Evolutionary conservation across 768 basidiomycete genomes (phyloP), one percentile per base, ranked within the genome.

Genomic region (Pholiota conissans): DNA sequence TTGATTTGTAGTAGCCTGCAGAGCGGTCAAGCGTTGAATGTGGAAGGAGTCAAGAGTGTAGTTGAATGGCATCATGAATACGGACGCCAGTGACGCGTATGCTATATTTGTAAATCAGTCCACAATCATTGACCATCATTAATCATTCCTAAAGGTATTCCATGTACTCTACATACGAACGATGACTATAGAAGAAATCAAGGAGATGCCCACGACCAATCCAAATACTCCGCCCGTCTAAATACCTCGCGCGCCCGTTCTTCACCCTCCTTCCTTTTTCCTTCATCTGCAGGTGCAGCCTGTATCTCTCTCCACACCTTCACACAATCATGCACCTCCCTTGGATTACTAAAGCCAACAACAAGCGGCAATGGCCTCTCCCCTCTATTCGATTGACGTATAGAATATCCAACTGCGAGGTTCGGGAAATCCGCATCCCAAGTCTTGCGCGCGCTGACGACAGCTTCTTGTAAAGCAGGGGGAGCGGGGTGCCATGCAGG

Each of bases 401-500:
- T 81, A 1, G 87, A 81, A 70, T 82, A 95, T 10, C 90, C 89
- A 26, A 93, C 74, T 3, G 94, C 92, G 24, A 93, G 74, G 59
- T 84, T 76, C 0, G 85, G 80, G 26, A 93, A 71, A 45, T 78
- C 81, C 27, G 71, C 75, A 14, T 71, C 68, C 79, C 76, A 82
- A 18, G 71, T 68, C 50, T 66, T 64, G 13, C 68, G 67, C 0
- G 81, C 83, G 8, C 71, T 67, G 18, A 63, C 57, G 7, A 76
- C 78, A 0, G 82, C 84, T 11, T 71, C 69, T 26, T 66, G 75
- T 37, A 91, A 58, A 11, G 65, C 71, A 13, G 69, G 64, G 18
- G 91, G 80, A 5, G 91, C 90, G 14, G 92, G 91, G 66, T 94
- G 91, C 93, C 92, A 95, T 2, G 69, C 11, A 1, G 89, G 88